A percentile compares a stretch with the other conserved stretches of the same genome.
Evolutionary conservation across 2,329 filamentous ascomycete species (phyloP).

Genomic region (Scedosporium minutisporum): DNA sequence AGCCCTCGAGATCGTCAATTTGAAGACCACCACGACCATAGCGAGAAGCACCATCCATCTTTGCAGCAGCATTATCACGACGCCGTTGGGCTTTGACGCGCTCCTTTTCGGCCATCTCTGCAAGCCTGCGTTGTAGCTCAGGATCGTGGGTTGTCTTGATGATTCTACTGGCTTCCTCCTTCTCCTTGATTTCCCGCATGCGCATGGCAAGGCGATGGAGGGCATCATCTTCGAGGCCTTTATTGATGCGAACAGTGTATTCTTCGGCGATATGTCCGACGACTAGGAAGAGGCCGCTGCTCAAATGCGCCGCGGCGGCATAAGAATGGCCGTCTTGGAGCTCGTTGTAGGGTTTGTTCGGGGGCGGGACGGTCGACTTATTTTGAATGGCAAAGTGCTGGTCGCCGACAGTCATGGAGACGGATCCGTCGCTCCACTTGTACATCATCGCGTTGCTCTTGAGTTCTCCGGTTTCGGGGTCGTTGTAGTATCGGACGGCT

Average conservation of each 20-base stretch:
- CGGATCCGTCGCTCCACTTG: constrained; percentile 70
- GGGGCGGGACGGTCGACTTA: constrained; percentile 57
- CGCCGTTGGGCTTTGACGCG: constrained; percentile 56
- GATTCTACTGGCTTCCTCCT: constrained; percentile 52
- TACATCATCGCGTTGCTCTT: constrained; percentile 68
- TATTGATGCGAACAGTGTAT: constrained; percentile 58
- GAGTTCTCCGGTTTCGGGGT: constrained; percentile 54
- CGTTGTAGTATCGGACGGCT: constrained; percentile 60
- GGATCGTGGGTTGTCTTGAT: constrained; percentile 64
- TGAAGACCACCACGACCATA: constrained; percentile 48
- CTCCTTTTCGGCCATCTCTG: constrained; percentile 67
- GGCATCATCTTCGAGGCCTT: constrained; percentile 60
- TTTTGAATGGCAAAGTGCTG: constrained; percentile 67
- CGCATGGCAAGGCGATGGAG: constrained; percentile 57
- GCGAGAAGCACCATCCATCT: constrained; percentile 49
- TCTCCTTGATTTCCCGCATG: constrained; percentile 54
- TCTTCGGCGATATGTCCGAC: constrained; percentile 69
- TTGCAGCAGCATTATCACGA: constrained; percentile 57
- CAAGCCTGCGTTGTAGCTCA: constrained; percentile 63
- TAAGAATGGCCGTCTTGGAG: constrained; percentile 68
- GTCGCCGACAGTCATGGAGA: constrained; percentile 65
- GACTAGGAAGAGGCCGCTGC: constrained; percentile 58
- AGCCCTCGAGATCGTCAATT: constrained; percentile 59
- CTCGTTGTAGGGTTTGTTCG: constrained; percentile 51
- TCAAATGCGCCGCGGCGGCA: constrained; percentile 60